These are phyloP conservation scores for Manihot esculenta DNA, from an alignment of 441 rosid genomes.

Conservation along the genomic window DNA sequence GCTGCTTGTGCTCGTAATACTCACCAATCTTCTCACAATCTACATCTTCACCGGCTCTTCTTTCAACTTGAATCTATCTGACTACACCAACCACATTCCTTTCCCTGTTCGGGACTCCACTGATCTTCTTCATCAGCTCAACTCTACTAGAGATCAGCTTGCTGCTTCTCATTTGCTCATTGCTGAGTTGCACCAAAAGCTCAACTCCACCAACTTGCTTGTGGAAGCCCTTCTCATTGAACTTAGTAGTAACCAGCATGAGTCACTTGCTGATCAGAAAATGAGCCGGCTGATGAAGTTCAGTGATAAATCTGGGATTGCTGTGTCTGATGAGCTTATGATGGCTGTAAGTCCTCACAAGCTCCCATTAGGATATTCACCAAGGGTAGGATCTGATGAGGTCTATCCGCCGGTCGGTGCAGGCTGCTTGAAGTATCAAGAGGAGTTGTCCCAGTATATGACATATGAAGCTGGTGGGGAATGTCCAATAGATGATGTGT, in stretches of 20 bases:
- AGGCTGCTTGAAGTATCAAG: slow-evolving; percentile 41
- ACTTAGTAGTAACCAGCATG: slow-evolving; percentile 11
- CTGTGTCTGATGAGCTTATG: slow-evolving; percentile 32
- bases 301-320: not conserved
- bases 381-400: slow-evolving; percentile 37
- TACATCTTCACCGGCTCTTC: slow-evolving; percentile 33
- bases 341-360: slow-evolving; percentile 40
- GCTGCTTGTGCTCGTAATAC: slow-evolving; percentile 31
- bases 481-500: slow-evolving; percentile 49
- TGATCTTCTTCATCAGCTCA: slow-evolving; percentile 29
- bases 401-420: slow-evolving; percentile 38
- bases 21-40: slow-evolving; percentile 47
- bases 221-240: slow-evolving; percentile 34
- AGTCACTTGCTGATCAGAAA: not conserved
- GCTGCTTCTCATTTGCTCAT: slow-evolving; percentile 28
- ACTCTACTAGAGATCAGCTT: slow-evolving; percentile 36
- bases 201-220: slow-evolving; percentile 42
- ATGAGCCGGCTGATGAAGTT: not conserved
- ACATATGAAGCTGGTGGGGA: slow-evolving; percentile 42
- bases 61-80: slow-evolving; percentile 12
- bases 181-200: slow-evolving; percentile 35
- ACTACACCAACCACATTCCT: not conserved
- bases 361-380: slow-evolving; percentile 44
- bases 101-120: slow-evolving; percentile 11
- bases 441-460: slow-evolving; percentile 48